Conservation (phyloP, 225 moss, liverwort and hornwort genomes). For the Lunularia cruciata region DNA sequence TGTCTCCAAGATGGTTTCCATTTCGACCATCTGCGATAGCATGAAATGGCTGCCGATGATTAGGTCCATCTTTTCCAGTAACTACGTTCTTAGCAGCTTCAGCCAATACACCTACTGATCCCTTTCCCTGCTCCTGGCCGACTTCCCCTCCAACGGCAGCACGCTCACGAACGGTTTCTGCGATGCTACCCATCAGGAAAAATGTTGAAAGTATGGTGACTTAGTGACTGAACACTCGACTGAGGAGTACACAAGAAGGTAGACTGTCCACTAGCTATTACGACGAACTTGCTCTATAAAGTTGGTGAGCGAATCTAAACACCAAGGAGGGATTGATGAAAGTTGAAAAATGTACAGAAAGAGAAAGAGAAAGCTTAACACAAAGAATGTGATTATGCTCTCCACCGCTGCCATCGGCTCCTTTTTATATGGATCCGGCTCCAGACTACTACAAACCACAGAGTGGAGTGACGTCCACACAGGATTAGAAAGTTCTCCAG, state of each 20-base stretch:
- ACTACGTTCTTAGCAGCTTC: slow-evolving; percentile 5
- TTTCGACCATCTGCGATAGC: not conserved
- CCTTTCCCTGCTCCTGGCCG: slow-evolving; percentile 2
- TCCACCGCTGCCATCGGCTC: not conserved
- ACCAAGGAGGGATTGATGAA: not conserved
- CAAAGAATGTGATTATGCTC: not conserved
- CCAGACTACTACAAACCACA: not conserved
- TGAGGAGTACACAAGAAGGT: no score
- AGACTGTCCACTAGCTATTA: no score
- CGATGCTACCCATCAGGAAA: not conserved
- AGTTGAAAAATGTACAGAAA: not conserved
- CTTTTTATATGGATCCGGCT: not conserved
- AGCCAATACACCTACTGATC: not conserved
- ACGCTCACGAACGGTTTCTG: not conserved
- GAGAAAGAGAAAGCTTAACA: not conserved
- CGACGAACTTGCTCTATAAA: no score
- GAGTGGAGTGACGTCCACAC: not conserved
- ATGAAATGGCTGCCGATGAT: not conserved
- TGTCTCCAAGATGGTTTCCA: not conserved
- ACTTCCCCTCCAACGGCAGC: slow-evolving; percentile 12
- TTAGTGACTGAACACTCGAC: no score
- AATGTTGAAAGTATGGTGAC: slow-evolving; percentile 2
- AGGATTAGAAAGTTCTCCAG: no score
- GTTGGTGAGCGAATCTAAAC: not conserved
- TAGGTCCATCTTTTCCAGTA: slow-evolving; percentile 9